Conservation (phyloP, 306 rosid species). For the Cucumis hystrix region DNA sequence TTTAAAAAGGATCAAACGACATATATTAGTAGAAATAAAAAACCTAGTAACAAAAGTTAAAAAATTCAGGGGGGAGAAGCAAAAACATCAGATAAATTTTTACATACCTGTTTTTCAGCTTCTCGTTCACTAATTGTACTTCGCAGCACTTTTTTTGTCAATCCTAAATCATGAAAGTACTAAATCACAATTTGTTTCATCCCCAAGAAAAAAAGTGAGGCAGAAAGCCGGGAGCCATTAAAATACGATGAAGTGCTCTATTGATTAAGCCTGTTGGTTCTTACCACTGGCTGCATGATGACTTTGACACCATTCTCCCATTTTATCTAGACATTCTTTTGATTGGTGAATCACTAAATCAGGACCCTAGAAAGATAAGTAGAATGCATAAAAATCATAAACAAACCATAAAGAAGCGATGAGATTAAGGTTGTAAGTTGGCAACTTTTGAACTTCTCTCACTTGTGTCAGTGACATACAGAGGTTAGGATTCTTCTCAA, state of each 20-base stretch:
- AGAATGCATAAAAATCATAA: not conserved
- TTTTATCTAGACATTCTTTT: slow-evolving; percentile 65
- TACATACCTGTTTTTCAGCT: slow-evolving; percentile 84
- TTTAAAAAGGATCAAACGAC: not conserved
- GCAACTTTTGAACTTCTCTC: not conserved
- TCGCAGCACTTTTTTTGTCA: slow-evolving; percentile 54
- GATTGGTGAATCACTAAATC: slow-evolving; percentile 84
- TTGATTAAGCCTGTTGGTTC: slow-evolving; percentile 14
- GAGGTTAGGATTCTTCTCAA: not conserved
- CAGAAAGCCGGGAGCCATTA: not conserved
- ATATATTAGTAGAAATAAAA: not conserved
- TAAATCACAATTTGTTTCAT: not conserved
- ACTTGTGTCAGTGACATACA: not conserved
- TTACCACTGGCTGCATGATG: slow-evolving; percentile 94
- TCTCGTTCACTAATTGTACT: slow-evolving; percentile 68
- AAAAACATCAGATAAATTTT: not conserved
- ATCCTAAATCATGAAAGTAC: slow-evolving; percentile 27
- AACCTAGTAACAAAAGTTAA: not conserved
- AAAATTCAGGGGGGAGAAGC: not conserved
- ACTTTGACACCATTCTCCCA: slow-evolving; percentile 97
- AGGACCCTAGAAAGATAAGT: slow-evolving; percentile 53
- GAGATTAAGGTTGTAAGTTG: not conserved
- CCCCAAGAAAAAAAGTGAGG: not conserved
- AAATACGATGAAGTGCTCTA: not conserved
- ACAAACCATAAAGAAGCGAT: not conserved